phyloP scores from a whole-genome alignment of 2,329 filamentous ascomycete genomes.

The Fusarium sp. region DNA sequence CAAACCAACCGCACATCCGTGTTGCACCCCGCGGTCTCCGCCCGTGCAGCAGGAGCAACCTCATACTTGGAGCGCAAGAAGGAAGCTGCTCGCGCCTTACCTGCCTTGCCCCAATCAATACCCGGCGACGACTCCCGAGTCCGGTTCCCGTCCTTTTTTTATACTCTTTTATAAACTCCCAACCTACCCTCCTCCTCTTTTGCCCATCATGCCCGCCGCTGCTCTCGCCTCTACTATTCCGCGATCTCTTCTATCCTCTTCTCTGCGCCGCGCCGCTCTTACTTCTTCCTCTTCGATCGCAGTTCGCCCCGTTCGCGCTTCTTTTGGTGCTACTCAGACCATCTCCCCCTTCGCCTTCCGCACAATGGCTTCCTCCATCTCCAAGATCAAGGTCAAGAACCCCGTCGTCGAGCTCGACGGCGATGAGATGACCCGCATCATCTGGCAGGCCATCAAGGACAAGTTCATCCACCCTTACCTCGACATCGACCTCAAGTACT shows the following conservation, averaged over 20 bases:
- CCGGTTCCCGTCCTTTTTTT: constrained; percentile 38
- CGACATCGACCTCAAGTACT: constrained; percentile 98
- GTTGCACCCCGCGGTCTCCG: constrained; percentile 22
- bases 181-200: constrained; percentile 31
- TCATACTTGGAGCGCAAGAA: background rate
- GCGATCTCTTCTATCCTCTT: constrained; percentile 46
- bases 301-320: constrained; percentile 53
- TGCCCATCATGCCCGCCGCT: constrained; percentile 45
- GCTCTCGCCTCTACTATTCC: constrained; percentile 43
- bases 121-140: constrained; percentile 39
- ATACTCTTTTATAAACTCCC: constrained; percentile 42
- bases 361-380: constrained; percentile 63
- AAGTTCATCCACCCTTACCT: constrained; percentile 98
- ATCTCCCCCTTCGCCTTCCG: constrained; percentile 70
- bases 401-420: constrained; percentile 98
- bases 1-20: constrained; percentile 32
- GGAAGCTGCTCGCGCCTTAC: background rate
- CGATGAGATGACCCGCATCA: constrained; percentile 96
- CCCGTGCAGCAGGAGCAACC: constrained; percentile 14
- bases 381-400: constrained; percentile 99
- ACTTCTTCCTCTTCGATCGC: constrained; percentile 38
- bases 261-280: constrained; percentile 44
- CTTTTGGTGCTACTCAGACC: constrained; percentile 55
- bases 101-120: constrained; percentile 19
- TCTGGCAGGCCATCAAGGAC: constrained; percentile 99